A percentile compares a stretch with the other conserved stretches of the same genome.
Conservation (phyloP, 176 grass and related monocot genomes). For the maize (Zea mays) region Zm-B73-REFERENCE-NAM-5.0 NC_050098.1:157826501-157827000, state of each 20-base stretch:
- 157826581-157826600: constrained; percentile 61
- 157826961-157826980: background rate
- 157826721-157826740: constrained; percentile 71
- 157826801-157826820: constrained; percentile 29
- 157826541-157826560: constrained; percentile 54
- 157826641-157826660: constrained; percentile 52
- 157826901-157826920: constrained; percentile 98
- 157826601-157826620: constrained; percentile 60
- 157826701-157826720: constrained; percentile 52
- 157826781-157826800: constrained; percentile 22
- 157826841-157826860: constrained; percentile 89
- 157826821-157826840: constrained; percentile 9
- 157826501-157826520: constrained; percentile 32
- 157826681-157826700: constrained; percentile 39
- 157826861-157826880: constrained; percentile 93
- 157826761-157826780: constrained; percentile 68
- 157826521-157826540: constrained; percentile 46
- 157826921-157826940: constrained; percentile 72
- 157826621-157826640: constrained; percentile 48
- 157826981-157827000: background rate
- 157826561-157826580: constrained; percentile 47
- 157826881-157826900: constrained; percentile 82
- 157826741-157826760: constrained; percentile 88
- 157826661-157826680: constrained; percentile 46
- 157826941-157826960: constrained; percentile 39